A percentile compares a stretch with the other conserved stretches of the same genome.
These are phyloP conservation scores for Stylosanthes scabra DNA, from an alignment of 331 rosid species.

Conservation along the genomic window DNA sequence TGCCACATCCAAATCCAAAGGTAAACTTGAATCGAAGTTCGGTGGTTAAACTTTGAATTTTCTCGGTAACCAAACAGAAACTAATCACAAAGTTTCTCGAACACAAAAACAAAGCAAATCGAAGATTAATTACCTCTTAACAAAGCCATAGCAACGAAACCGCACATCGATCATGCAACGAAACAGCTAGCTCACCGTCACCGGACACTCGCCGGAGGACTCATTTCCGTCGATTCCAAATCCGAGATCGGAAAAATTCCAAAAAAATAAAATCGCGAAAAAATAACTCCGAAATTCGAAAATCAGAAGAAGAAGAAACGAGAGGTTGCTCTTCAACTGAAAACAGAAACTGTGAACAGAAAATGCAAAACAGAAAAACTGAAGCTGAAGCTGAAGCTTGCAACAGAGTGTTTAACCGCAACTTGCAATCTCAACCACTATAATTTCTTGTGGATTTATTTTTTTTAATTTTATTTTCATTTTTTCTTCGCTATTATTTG, in stretches of 20 bases:
- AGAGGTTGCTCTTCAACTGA: background rate
- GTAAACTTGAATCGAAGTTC: constrained; percentile 26
- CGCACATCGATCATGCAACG: constrained; percentile 40
- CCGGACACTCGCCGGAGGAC: constrained; percentile 36
- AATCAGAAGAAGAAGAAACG: background rate
- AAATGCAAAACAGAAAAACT: constrained; percentile 11
- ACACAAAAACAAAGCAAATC: constrained; percentile 19
- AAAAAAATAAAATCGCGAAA: background rate
- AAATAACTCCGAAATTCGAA: constrained; percentile 6
- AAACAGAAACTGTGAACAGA: constrained; percentile 28
- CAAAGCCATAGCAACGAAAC: constrained; percentile 47
- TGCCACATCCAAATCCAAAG: constrained; percentile 41
- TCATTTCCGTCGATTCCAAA: constrained; percentile 52
- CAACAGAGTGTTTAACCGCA: constrained; percentile 36
- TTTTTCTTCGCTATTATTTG: constrained; percentile 42
- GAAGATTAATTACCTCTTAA: constrained; percentile 49
- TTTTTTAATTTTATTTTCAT: background rate
- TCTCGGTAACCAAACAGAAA: constrained; percentile 67
- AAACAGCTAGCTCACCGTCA: constrained; percentile 54
- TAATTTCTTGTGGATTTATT: constrained; percentile 55
- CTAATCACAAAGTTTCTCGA: background rate
- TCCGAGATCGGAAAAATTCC: constrained; percentile 36
- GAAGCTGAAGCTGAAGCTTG: constrained; percentile 3
- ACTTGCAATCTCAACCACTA: constrained; percentile 92
- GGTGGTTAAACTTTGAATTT: constrained; percentile 39